Conservation (phyloP, 78 protist species). For the Tieghemostelium lacteum region DNA sequence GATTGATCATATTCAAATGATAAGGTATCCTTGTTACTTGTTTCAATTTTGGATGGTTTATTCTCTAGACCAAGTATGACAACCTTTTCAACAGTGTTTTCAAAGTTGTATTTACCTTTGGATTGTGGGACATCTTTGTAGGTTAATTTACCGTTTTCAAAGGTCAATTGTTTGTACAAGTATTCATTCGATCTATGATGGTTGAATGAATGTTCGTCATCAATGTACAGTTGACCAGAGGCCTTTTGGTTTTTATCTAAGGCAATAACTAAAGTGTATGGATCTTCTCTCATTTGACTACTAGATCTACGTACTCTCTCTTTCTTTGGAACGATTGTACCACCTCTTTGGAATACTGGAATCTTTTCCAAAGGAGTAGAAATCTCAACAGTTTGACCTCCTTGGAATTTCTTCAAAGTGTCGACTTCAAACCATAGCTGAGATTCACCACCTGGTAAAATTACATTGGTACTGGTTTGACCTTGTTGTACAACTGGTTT, state of each 20-base stretch:
- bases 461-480: conserved; percentile 14
- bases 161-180: conserved; percentile 37
- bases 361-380: conserved; percentile 85
- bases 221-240: conserved; percentile 88
- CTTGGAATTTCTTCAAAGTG: conserved; percentile 8
- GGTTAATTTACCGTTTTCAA: conserved; percentile 27
- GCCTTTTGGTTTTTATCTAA: conserved; percentile 76
- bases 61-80: conserved; percentile 73
- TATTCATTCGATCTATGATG: conserved; percentile 67
- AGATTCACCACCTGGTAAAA: conserved; percentile 51
- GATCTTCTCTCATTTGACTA: conserved; percentile 89
- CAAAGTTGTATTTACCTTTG: neutral
- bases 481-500: conserved; percentile 63
- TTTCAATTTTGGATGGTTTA: neutral
- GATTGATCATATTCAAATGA: conserved; percentile 43
- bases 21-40: neutral
- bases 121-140: neutral
- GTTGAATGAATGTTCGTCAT: conserved; percentile 84
- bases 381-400: conserved; percentile 34
- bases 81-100: conserved; percentile 52
- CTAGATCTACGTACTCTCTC: conserved; percentile 91
- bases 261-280: conserved; percentile 92
- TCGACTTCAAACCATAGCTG: conserved; percentile 64
- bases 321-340: conserved; percentile 89
- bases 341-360: conserved; percentile 94